Base-by-base conservation (phyloP, 2,329 filamentous ascomycete genomes). In the Huntiella bhutanensis region DNA sequence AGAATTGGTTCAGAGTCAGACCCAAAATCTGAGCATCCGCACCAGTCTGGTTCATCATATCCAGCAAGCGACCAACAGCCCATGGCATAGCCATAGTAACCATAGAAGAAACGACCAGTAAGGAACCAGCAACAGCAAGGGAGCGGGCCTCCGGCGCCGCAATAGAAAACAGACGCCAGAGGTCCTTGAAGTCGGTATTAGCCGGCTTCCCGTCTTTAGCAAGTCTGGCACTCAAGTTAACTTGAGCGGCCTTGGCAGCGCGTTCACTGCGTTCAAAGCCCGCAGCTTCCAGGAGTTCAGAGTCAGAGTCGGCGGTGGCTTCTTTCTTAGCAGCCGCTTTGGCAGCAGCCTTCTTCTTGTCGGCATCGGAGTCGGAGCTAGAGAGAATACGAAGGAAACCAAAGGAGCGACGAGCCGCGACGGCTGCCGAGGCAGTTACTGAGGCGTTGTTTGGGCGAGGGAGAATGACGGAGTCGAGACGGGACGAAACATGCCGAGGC, bases 11-110 rank as follows among this genome's bases (percentile, higher is more conserved):
- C 57, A 92, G 68, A 38, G 80, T 82, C 50, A 96, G 64, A 15
- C 91, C 91, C 58, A 96, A 91, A 10, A 96, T 68, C 15, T 75
- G 80, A 45, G 81, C 77, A 15, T 69, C 67, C 6, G 74, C 66
- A 36, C 74, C 70, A 56, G 86, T 81, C 7, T 86, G 92, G 19
- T 46, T 49, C 49, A 88, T 85, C 45, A 91, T 75, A 62, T 98
- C 91, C 59, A 98, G 68, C 51, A 98, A 93, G 58, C 87, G 88
- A 48, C 91, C 91, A 53, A 98, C 93, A 0, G 87, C 93, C 59
- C 95, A 94, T 1, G 91, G 91, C 50, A 98, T 83, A 2, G 85
- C 87, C 82, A 98, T 93, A 48, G 87, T 93, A 54, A 98, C 86
- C 44, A 77, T 73, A 3, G 88, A 96, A 12, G 88, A 95, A 51